Evolutionary conservation across 768 basidiomycete species (phyloP).

Genomic region (Hericium alpestre): DNA sequence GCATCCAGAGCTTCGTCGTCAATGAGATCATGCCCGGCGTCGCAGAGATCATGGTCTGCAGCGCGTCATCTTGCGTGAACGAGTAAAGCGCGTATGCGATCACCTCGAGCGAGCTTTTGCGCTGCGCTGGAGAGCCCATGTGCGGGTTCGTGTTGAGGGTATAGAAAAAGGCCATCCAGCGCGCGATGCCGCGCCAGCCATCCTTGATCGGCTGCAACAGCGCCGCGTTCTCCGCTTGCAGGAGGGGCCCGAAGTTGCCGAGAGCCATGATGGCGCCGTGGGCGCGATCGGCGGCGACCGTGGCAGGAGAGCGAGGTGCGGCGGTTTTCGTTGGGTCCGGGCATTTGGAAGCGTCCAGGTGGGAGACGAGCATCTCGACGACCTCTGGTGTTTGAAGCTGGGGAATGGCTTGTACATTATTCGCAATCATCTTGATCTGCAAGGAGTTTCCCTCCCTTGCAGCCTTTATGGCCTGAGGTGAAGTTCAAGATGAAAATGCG

Average conservation of each 20-base stretch:
- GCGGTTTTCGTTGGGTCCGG: not conserved
- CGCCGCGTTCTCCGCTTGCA: constrained; percentile 11
- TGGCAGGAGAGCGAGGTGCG: not conserved
- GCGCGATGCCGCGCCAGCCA: constrained; percentile 27
- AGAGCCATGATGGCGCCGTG: constrained; percentile 25
- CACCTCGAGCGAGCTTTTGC: constrained; percentile 20
- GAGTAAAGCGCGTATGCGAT: constrained; percentile 21
- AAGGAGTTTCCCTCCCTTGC: not conserved
- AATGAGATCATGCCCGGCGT: constrained; percentile 26
- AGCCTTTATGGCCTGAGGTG: not conserved
- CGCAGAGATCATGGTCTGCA: constrained; percentile 20
- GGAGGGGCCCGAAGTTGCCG: constrained; percentile 19
- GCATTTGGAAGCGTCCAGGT: not conserved
- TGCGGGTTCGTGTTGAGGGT: constrained; percentile 16
- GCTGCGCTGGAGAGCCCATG: constrained; percentile 8
- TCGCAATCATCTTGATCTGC: not conserved
- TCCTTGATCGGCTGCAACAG: constrained; percentile 16
- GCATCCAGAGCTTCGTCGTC: constrained; percentile 25
- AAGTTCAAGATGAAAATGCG: not conserved
- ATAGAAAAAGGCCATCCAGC: constrained; percentile 27
- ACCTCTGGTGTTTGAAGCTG: not conserved
- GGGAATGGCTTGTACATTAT: not conserved
- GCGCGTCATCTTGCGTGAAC: constrained; percentile 18
- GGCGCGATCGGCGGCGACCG: constrained; percentile 18
- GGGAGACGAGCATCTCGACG: not conserved